Percentiles rank a stretch among this genome's conserved stretches.
Evolutionary conservation across 2,329 filamentous ascomycete genomes (phyloP).

Genomic region (Cercospora berteroae): DNA sequence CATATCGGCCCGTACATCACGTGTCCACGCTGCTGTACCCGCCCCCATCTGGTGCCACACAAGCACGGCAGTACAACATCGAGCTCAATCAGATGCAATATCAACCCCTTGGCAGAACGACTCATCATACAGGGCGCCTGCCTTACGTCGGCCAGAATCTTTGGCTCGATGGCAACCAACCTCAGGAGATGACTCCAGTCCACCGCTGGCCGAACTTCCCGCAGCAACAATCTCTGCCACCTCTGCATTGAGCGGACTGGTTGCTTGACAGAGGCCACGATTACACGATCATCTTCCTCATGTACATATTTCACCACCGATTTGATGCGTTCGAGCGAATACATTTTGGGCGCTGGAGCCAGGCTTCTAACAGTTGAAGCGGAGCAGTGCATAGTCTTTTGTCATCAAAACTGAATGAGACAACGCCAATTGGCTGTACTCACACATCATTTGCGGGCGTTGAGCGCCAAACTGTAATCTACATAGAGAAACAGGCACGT

Average conservation of each 20-base stretch:
- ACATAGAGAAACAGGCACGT: constrained; percentile 9
- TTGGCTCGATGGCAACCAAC: constrained; percentile 36
- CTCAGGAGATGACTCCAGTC: constrained; percentile 35
- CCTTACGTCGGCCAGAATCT: constrained; percentile 42
- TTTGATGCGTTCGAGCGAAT: constrained; percentile 23
- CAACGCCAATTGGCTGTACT: neutral
- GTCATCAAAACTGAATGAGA: neutral
- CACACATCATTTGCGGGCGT: neutral
- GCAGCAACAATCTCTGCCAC: constrained; percentile 18
- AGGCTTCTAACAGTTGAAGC: constrained; percentile 25
- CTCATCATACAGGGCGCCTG: constrained; percentile 46
- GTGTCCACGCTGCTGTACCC: constrained; percentile 91
- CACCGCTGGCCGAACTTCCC: constrained; percentile 34
- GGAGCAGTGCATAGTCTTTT: constrained; percentile 6
- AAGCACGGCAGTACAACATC: constrained; percentile 50
- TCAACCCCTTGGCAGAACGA: constrained; percentile 49
- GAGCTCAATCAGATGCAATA: constrained; percentile 53
- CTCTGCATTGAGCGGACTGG: neutral
- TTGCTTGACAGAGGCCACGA: neutral
- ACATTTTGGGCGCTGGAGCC: constrained; percentile 18
- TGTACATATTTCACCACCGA: constrained; percentile 16
- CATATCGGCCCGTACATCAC: constrained; percentile 85
- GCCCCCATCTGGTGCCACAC: constrained; percentile 74
- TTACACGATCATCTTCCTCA: neutral
- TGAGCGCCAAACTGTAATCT: constrained; percentile 1